These are phyloP conservation scores for Coemansia sp. DNA, from an alignment of 192 early-diverging fungal genomes.

Conservation along the genomic window DNA sequence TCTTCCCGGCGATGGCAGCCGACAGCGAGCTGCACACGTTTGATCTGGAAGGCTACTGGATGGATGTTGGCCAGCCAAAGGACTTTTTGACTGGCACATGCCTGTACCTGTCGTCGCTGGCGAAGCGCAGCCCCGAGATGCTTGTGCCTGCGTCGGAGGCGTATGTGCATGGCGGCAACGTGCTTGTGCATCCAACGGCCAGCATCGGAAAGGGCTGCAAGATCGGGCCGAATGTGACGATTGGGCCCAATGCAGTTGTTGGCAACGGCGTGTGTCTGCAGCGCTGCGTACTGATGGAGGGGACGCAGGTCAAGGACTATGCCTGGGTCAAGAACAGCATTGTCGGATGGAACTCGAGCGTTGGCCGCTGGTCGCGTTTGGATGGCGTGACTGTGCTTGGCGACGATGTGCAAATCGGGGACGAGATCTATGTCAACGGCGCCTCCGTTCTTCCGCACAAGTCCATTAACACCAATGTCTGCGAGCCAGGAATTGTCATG, in stretches of 20 bases:
- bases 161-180: slow-evolving; percentile 82
- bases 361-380: slow-evolving; percentile 93
- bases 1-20: slow-evolving; percentile 90
- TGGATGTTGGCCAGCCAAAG: slow-evolving; percentile 99
- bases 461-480: slow-evolving; percentile 81
- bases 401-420: slow-evolving; percentile 92
- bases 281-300: slow-evolving; percentile 86
- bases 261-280: slow-evolving; percentile 94
- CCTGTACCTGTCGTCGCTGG: slow-evolving; percentile 83
- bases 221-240: slow-evolving; percentile 96
- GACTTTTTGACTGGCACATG: slow-evolving; percentile 95
- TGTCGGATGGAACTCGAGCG: slow-evolving; percentile 93
- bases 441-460: slow-evolving; percentile 97
- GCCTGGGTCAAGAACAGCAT: slow-evolving; percentile 90
- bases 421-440: slow-evolving; percentile 95
- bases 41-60: slow-evolving; percentile 96
- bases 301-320: slow-evolving; percentile 79
- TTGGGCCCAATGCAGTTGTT: slow-evolving; percentile 87
- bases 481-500: slow-evolving; percentile 95
- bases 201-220: slow-evolving; percentile 93
- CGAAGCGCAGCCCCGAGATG: slow-evolving; percentile 71
- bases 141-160: slow-evolving; percentile 67
- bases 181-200: slow-evolving; percentile 87
- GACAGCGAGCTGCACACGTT: slow-evolving; percentile 89
- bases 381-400: slow-evolving; percentile 95